Base-by-base conservation (phyloP, 495 filamentous ascomycete genomes). In the Tuber umbilicatum region DNA sequence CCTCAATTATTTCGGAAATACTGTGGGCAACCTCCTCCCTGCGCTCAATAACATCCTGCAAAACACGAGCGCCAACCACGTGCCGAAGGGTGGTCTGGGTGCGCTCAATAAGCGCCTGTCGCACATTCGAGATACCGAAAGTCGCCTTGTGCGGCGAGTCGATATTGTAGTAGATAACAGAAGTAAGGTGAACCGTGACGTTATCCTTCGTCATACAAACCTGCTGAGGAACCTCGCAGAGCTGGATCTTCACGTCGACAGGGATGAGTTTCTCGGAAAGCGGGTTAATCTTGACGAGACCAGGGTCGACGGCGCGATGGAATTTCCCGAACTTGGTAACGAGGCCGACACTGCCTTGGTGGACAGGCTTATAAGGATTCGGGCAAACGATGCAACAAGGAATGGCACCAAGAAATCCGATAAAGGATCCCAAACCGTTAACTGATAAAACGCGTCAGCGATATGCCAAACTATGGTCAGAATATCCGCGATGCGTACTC, bases 191-290 rank as follows among this genome's bases (percentile, higher is more conserved):
- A 68, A 99, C 88, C 38, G 91, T 96, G 74, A 98, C 95, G 80
- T 98, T 98, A 86, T 99, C 95, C 85, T 97, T 97, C 84, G 96
- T 99, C 94, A 99, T 99, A 88, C 94, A 98, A 80, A 94, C 89
- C 85, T 99, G 95, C 83, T 93, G 89, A 10, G 95, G 95, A 9
- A 99, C 95, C 87, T 99, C 93, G 88, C 84, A 70, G 38, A 97
- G 97, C 85, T 99, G 95, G 80, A 98, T 97, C 89, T 97, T 98
- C 84, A 99, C 95, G 83, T 99, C 95, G 78, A 99, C 92, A 76
- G 94, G 91, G 78, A 91, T 91, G 38, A 99, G 87, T 68, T 86
- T 88, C 86, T 99, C 95, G 78, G 90, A 93, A 69, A 98, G 89
- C n/a, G 94, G 94, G 86, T 99, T 99, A 86, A 99, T 89, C 87